These are phyloP conservation scores for Pleurotus salmoneostramineus DNA, from an alignment of 768 basidiomycete genomes.

Conservation along the genomic window DNA sequence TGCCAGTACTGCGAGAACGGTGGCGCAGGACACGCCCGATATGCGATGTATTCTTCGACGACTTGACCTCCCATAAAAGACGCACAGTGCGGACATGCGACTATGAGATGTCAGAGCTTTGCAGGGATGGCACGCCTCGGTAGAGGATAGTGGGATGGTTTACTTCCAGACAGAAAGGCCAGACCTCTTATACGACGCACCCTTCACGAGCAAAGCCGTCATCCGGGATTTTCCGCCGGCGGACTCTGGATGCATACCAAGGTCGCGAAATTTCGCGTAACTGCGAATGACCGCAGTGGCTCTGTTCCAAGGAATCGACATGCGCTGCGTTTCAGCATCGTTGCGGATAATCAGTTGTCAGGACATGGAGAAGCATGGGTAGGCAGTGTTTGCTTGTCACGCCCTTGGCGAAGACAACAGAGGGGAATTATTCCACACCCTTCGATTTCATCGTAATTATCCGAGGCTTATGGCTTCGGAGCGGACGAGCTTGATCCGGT, in stretches of 20 bases:
- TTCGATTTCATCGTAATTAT: not conserved
- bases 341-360: not conserved
- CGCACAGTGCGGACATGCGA: not conserved
- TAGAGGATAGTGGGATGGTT: not conserved
- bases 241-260: not conserved
- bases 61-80: not conserved
- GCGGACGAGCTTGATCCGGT: not conserved
- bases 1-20: not conserved
- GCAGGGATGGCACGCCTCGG: not conserved
- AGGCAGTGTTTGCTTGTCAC: not conserved
- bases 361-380: not conserved
- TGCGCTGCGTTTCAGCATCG: not conserved
- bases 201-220: not conserved
- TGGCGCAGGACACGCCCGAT: constrained; percentile 1
- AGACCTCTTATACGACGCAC: not conserved
- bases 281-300: not conserved
- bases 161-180: not conserved
- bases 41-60: not conserved
- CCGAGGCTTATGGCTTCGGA: constrained; percentile 1
- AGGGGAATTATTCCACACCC: not conserved
- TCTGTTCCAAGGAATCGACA: not conserved
- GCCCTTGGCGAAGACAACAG: not conserved
- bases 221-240: not conserved
- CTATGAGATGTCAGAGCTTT: not conserved
- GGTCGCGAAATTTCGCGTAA: not conserved